Evolutionary conservation across 306 rosid genomes (phyloP), one percentile per base, ranked within the genome.

Genomic region (Lupinus albus): DNA sequence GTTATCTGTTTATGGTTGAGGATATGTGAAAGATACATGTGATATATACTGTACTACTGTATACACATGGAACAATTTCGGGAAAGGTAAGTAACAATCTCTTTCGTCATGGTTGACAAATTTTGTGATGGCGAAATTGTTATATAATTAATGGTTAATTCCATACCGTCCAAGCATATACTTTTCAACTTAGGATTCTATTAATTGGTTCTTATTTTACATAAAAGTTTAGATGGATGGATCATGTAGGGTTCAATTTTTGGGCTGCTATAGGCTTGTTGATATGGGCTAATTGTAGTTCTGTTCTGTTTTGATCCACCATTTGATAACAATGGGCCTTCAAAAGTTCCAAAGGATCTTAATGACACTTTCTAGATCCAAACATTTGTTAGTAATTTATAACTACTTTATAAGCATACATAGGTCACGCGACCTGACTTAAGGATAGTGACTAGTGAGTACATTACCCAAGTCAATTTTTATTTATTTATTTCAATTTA

Each of bases 61-160:
- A 6, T 16, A 1, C 48, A 51, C 62, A 63, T 38, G 55, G 48
- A 47, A 46, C n/a, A 3, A 55, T 7, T 50, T 68, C 8, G 3
- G 21, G 28, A 61, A 67, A 45, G 65, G 49, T 63, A 54, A 63
- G 51, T 77, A 30, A 55, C 76, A 8, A 38, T 77, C 81, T 64
- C 81, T 77, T 70, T 70, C 76, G 52, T 15, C 21, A 64, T 49
- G 20, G 71, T 70, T 77, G 76, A 63, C 66, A 46, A 62, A 51
- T 56, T 68, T 21, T 75, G 8, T 47, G 9, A 66, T 28, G 14
- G 10, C 17, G 3, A n/a, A 53, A 62, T 46, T 18, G 0, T 18
- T 14, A 3, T 8, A n/a, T 61, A 21, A 7, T 50, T 49, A 36
- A 45, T 16, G 21, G 8, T 61, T 60, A 38, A 46, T 12, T 58